Evolutionary conservation across 2,329 filamentous ascomycete genomes (phyloP).

Genomic region (Fusarium verrucosum): DNA sequence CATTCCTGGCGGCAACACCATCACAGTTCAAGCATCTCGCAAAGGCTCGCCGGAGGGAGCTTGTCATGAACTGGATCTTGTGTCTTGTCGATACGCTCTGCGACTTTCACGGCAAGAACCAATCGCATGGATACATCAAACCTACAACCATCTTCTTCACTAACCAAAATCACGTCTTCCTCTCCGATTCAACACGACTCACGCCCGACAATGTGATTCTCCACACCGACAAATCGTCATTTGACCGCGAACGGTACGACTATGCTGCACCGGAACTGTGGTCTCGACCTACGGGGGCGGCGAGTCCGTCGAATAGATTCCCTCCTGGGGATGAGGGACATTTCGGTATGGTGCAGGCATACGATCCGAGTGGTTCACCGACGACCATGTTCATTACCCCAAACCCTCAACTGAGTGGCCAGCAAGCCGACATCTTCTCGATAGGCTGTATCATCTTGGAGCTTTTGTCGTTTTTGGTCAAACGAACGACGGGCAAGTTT

Average conservation of each 20-base stretch:
- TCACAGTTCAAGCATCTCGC: constrained; percentile 68
- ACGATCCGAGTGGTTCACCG: constrained; percentile 40
- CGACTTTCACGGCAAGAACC: constrained; percentile 71
- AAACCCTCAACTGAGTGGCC: constrained; percentile 59
- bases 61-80: constrained; percentile 78
- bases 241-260: constrained; percentile 76
- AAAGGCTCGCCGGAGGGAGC: constrained; percentile 66
- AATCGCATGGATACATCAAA: constrained; percentile 73
- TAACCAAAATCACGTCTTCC: constrained; percentile 71
- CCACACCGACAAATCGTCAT: constrained; percentile 57
- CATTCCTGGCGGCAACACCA: constrained; percentile 72
- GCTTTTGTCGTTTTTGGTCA: constrained; percentile 73
- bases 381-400: constrained; percentile 51
- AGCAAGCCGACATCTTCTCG: constrained; percentile 76
- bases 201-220: constrained; percentile 54
- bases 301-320: constrained; percentile 49
- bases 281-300: constrained; percentile 54
- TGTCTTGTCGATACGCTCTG: constrained; percentile 75
- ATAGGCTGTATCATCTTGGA: constrained; percentile 78
- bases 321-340: constrained; percentile 50
- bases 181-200: constrained; percentile 68
- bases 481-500: constrained; percentile 73
- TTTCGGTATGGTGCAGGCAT: constrained; percentile 50
- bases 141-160: constrained; percentile 76
- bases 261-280: constrained; percentile 77